Percentiles rank a stretch among this genome's conserved stretches.
These are phyloP conservation scores for Chalara sp. DNA, from an alignment of 2,329 filamentous ascomycete species.

Conservation along the genomic window DNA sequence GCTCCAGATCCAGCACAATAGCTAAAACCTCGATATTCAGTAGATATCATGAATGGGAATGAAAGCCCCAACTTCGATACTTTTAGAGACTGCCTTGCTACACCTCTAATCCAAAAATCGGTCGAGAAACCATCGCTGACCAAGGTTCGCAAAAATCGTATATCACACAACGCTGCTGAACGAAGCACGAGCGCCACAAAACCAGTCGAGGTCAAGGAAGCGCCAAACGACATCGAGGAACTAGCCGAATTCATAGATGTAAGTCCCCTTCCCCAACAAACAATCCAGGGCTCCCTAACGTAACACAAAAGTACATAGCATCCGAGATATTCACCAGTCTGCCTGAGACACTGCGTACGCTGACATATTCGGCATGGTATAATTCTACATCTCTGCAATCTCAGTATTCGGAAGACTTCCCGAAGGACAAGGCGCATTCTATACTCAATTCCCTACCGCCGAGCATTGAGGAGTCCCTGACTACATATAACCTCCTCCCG, in stretches of 20 bases:
- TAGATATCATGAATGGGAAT: constrained; percentile 14
- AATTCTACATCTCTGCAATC: constrained; percentile 40
- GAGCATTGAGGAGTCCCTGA: constrained; percentile 58
- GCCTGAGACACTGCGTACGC: constrained; percentile 50
- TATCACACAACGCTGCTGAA: constrained; percentile 12
- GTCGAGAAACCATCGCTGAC: constrained; percentile 29
- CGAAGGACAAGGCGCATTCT: constrained; percentile 36
- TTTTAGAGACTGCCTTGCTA: constrained; percentile 70
- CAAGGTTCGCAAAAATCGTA: constrained; percentile 34
- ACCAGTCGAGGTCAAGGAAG: neutral
- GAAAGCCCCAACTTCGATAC: constrained; percentile 53
- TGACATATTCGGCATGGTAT: constrained; percentile 53
- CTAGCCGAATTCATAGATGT: constrained; percentile 64
- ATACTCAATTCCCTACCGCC: constrained; percentile 42
- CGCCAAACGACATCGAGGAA: constrained; percentile 43
- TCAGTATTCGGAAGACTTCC: constrained; percentile 43
- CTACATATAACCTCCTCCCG: constrained; percentile 53
- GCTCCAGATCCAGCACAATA: no score
- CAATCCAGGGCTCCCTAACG: neutral
- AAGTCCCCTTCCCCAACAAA: neutral
- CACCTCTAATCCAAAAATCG: constrained; percentile 58
- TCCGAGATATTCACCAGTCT: constrained; percentile 60
- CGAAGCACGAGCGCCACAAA: constrained; percentile 14
- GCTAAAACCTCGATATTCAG: neutral
- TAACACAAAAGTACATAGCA: constrained; percentile 56